A percentile compares a stretch with the other conserved stretches of the same genome.
Evolutionary conservation across 2,329 filamentous ascomycete genomes (phyloP).

Genomic region (Alternaria sp.): DNA sequence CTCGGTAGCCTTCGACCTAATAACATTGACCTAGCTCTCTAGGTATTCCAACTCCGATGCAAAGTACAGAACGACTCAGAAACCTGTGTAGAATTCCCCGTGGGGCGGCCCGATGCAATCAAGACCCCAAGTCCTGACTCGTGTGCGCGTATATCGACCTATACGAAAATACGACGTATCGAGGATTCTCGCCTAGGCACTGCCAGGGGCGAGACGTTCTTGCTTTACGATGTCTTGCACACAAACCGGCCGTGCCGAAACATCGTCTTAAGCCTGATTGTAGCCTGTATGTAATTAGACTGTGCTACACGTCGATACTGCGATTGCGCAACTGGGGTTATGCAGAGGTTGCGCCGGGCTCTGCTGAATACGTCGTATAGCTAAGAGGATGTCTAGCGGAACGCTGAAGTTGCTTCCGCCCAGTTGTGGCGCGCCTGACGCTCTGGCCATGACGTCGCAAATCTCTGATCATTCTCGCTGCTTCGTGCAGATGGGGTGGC

Average conservation of each 20-base stretch:
- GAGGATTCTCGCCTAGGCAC: not conserved
- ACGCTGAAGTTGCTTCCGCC: not conserved
- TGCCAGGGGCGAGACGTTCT: not conserved
- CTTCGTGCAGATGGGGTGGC: not conserved
- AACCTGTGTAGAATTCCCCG: not conserved
- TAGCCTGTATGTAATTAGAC: not conserved
- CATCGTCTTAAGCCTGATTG: not conserved
- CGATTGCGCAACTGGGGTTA: not conserved
- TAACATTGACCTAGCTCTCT: not conserved
- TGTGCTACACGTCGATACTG: not conserved
- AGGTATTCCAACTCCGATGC: not conserved
- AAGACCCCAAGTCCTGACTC: not conserved
- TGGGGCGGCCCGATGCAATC: not conserved
- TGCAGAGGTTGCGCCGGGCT: not conserved
- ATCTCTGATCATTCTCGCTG: not conserved
- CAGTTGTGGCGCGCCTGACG: not conserved
- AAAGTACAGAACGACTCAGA: not conserved
- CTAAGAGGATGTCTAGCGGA: not conserved
- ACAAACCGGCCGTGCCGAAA: not conserved
- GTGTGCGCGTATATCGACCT: not conserved
- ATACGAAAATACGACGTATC: not conserved
- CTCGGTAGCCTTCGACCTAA: not conserved
- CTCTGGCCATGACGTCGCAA: not conserved
- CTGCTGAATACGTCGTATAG: not conserved
- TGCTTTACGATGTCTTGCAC: not conserved